These are phyloP conservation scores for Podila clonocystis DNA, from an alignment of 192 early-diverging fungal species.

Conservation along the genomic window DNA sequence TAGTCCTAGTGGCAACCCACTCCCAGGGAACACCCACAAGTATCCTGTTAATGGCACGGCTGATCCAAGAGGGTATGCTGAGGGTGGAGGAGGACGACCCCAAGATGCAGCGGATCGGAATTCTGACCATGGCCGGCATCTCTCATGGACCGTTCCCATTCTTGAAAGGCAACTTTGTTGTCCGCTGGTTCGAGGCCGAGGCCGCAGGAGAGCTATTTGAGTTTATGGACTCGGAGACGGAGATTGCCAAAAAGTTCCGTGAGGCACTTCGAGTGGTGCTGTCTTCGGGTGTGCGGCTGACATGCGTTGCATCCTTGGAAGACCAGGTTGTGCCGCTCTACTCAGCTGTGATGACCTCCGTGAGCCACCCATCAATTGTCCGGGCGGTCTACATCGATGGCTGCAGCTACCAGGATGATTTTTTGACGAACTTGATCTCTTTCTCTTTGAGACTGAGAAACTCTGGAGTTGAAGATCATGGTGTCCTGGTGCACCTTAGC, in stretches of 20 bases:
- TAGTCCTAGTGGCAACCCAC: conserved; percentile 91
- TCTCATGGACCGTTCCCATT: conserved; percentile 89
- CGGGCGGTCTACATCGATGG: conserved; percentile 92
- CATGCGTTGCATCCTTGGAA: conserved; percentile 88
- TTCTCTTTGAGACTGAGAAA: conserved; percentile 91
- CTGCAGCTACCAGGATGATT: conserved; percentile 80
- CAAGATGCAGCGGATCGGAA: conserved; percentile 72
- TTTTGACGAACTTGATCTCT: conserved; percentile 86
- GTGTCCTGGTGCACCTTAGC: conserved; percentile 83
- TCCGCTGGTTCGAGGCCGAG: conserved; percentile 91
- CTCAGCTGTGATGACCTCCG: conserved; percentile 74
- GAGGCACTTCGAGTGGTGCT: conserved; percentile 75
- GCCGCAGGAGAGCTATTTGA: conserved; percentile 94
- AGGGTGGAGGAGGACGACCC: conserved; percentile 55
- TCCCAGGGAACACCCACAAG: conserved; percentile 94
- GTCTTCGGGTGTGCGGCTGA: conserved; percentile 73
- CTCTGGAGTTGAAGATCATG: conserved; percentile 87
- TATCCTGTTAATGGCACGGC: conserved; percentile 74
- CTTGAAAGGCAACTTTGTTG: conserved; percentile 79
- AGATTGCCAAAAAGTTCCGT: conserved; percentile 75
- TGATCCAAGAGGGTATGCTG: conserved; percentile 71
- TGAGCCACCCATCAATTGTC: conserved; percentile 83
- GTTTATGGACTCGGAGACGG: conserved; percentile 83
- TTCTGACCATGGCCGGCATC: conserved; percentile 94
- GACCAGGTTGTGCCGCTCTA: conserved; percentile 97